Evolutionary conservation across 176 grass and related monocot species (phyloP).

Genomic region (Saccharum spontaneum): DNA sequence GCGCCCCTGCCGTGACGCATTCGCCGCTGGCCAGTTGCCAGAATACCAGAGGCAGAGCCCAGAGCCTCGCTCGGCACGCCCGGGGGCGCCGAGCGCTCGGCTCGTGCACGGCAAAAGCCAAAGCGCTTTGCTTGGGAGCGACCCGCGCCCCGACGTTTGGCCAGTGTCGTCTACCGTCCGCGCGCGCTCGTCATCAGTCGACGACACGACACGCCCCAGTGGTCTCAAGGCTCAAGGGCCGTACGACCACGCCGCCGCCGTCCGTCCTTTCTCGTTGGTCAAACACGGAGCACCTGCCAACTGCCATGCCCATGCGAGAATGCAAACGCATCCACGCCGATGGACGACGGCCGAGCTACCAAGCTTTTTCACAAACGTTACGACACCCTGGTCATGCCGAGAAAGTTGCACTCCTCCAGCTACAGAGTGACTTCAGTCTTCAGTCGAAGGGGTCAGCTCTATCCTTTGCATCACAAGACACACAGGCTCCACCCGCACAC

Average conservation of each 20-base stretch:
- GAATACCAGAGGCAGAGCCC: not conserved
- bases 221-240: conserved; percentile 1
- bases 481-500: no score
- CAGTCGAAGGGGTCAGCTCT: no score
- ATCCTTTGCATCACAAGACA: no score
- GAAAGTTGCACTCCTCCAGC: not conserved
- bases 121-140: not conserved
- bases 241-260: not conserved
- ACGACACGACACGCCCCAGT: not conserved
- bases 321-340: not conserved
- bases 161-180: not conserved
- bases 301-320: not conserved
- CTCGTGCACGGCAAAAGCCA: not conserved
- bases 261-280: not conserved
- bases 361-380: not conserved
- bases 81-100: not conserved
- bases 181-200: not conserved
- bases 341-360: not conserved
- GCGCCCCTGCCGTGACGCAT: conserved; percentile 13
- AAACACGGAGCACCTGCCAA: not conserved
- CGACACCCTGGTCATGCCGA: not conserved
- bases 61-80: not conserved
- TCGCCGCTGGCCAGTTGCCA: conserved; percentile 2
- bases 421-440: no score
- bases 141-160: not conserved